These are phyloP conservation scores for Nelumbo lutea DNA, from an alignment of 164 flowering plant species.

Conservation along the genomic window DNA sequence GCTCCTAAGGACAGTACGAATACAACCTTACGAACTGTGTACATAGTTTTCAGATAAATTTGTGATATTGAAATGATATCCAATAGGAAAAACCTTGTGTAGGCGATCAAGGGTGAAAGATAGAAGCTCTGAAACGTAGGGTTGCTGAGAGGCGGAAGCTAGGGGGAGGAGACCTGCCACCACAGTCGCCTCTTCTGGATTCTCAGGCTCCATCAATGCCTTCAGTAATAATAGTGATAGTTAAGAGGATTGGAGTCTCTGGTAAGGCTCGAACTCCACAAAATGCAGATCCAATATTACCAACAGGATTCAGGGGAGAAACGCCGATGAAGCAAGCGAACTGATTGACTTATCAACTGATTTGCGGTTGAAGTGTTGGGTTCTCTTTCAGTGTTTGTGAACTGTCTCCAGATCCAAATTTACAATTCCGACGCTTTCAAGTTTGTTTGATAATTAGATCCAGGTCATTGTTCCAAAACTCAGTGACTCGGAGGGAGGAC, in stretches of 20 bases:
- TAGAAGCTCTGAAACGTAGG: constrained; percentile 95
- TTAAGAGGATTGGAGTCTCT: constrained; percentile 2
- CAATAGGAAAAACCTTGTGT: constrained; percentile 55
- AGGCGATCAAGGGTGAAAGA: constrained; percentile 99
- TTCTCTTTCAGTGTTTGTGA: too few relatives aligned
- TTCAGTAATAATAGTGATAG: not conserved
- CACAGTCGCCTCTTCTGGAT: constrained; percentile 29
- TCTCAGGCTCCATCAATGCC: constrained; percentile 32
- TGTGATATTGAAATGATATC: not conserved
- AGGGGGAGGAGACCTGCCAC: constrained; percentile 51
- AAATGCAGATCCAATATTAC: not conserved
- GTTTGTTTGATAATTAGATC: too few relatives aligned
- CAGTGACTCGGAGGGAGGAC: too few relatives aligned
- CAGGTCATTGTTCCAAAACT: too few relatives aligned
- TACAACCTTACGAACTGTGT: not conserved
- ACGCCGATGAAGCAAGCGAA: not conserved
- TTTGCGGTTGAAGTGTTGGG: too few relatives aligned
- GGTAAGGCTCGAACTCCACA: constrained; percentile 5
- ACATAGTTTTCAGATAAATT: not conserved
- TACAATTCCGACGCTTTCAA: too few relatives aligned
- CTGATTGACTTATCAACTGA: too few relatives aligned
- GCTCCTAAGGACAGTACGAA: constrained; percentile 47
- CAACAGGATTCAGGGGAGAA: not conserved
- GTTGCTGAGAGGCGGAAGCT: constrained; percentile 75
- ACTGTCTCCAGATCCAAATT: too few relatives aligned